phyloP scores from a whole-genome alignment of 169 alveolate species.

The Plasmodium inui region DNA sequence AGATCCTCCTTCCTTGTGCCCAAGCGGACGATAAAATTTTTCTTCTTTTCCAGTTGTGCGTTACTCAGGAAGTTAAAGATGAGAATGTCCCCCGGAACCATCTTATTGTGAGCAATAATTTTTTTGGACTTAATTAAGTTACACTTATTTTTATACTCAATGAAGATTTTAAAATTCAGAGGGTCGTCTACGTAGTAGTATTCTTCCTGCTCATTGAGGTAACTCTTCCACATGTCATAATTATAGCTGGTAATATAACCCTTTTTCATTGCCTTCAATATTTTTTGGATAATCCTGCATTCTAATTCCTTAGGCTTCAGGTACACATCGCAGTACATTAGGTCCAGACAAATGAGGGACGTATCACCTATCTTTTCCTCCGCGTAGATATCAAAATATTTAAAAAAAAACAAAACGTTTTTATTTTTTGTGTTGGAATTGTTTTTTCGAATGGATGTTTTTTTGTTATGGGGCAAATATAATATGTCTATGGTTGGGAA shows the following conservation, averaged over 20 bases:
- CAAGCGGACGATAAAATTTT: conserved; percentile 21
- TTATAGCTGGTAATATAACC: conserved; percentile 50
- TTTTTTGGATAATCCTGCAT: background rate
- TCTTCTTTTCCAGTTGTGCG: conserved; percentile 38
- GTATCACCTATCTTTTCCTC: conserved; percentile 47
- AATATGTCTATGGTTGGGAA: conserved; percentile 70
- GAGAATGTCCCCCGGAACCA: conserved; percentile 49
- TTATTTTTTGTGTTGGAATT: conserved; percentile 11
- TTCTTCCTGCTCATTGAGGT: conserved; percentile 12
- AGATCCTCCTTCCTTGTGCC: conserved; percentile 60
- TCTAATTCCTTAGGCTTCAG: conserved; percentile 67
- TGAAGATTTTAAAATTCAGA: conserved; percentile 48
- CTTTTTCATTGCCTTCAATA: conserved; percentile 68
- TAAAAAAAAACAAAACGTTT: conserved; percentile 28
- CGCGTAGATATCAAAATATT: conserved; percentile 70
- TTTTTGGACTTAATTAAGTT: conserved; percentile 39
- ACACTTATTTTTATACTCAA: conserved; percentile 71
- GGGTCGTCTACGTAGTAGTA: conserved; percentile 26
- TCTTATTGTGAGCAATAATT: conserved; percentile 64
- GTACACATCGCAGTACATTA: conserved; percentile 34
- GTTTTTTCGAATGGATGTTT: conserved; percentile 3
- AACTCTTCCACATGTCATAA: conserved; percentile 21
- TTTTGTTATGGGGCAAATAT: conserved; percentile 54
- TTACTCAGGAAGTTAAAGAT: conserved; percentile 63
- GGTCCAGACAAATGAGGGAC: conserved; percentile 42